These are phyloP conservation scores for Penicillium goetzii DNA, from an alignment of 495 filamentous ascomycete species.

Conservation along the genomic window DNA sequence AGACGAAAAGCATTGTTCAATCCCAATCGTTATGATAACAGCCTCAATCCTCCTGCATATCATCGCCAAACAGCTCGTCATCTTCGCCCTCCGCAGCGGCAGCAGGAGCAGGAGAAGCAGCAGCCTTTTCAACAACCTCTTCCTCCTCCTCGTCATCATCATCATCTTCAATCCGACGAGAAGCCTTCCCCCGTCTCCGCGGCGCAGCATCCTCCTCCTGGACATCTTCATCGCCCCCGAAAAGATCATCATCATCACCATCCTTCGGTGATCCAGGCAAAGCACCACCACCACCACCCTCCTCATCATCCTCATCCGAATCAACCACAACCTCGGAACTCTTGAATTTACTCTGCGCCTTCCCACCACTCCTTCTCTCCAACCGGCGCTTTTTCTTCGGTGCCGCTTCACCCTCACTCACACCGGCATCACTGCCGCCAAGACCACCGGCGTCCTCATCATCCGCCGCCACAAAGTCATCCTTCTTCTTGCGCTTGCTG, in stretches of 20 bases:
- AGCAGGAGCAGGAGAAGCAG: not conserved
- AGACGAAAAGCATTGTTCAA: slow-evolving; percentile 5
- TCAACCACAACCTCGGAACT: slow-evolving; percentile 79
- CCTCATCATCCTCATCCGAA: slow-evolving; percentile 63
- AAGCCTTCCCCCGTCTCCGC: slow-evolving; percentile 42
- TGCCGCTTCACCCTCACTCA: slow-evolving; percentile 41
- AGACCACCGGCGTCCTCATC: slow-evolving; percentile 25
- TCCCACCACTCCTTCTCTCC: slow-evolving; percentile 59
- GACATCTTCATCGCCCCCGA: slow-evolving; percentile 34
- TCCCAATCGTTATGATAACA: not conserved
- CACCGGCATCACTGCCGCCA: slow-evolving; percentile 29
- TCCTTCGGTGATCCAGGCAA: slow-evolving; percentile 5
- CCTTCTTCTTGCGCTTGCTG: slow-evolving; percentile 71
- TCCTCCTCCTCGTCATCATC: slow-evolving; percentile 46
- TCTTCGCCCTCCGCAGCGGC: slow-evolving; percentile 12
- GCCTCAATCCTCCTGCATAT: slow-evolving; percentile 33
- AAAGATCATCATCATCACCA: slow-evolving; percentile 41
- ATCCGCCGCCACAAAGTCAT: slow-evolving; percentile 35
- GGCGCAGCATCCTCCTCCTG: slow-evolving; percentile 38
- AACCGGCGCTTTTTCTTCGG: slow-evolving; percentile 57
- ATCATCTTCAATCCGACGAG: slow-evolving; percentile 48
- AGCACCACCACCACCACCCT: slow-evolving; percentile 24
- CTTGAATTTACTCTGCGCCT: slow-evolving; percentile 71
- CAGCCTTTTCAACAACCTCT: slow-evolving; percentile 10
- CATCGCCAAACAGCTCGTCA: slow-evolving; percentile 34